Percentiles rank a stretch among this genome's conserved stretches.
Evolutionary conservation across 2,329 filamentous ascomycete species (phyloP).

Genomic region (Fusarium tanahbumbuense): DNA sequence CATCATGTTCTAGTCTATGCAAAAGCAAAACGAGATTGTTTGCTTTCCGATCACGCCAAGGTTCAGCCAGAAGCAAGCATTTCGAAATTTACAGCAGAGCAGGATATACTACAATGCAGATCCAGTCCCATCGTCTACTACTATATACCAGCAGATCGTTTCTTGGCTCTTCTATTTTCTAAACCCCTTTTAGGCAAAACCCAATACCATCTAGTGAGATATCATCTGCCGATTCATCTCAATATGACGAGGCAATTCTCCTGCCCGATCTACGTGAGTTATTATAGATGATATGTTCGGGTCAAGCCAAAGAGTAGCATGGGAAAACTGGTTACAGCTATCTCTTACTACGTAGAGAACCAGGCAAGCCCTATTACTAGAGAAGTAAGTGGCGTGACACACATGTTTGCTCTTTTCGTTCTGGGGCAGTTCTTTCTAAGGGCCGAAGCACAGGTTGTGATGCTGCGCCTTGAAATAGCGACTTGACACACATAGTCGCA

Average conservation of each 20-base stretch:
- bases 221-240: constrained; percentile 9
- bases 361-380: constrained; percentile 4
- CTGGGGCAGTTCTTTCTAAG: neutral
- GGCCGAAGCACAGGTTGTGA: constrained; percentile 25
- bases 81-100: constrained; percentile 1
- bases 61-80: neutral
- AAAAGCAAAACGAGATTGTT: neutral
- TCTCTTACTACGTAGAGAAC: neutral
- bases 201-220: constrained; percentile 2
- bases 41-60: neutral
- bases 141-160: constrained; percentile 9
- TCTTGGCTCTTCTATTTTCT: neutral
- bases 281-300: neutral
- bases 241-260: constrained; percentile 7
- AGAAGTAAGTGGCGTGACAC: constrained; percentile 7
- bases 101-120: constrained; percentile 10
- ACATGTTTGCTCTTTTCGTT: constrained; percentile 1
- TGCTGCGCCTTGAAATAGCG: constrained; percentile 10
- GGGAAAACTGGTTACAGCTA: neutral
- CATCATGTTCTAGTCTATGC: neutral
- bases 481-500: constrained; percentile 2
- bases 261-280: neutral
- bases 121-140: constrained; percentile 35
- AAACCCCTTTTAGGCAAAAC: neutral
- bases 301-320: neutral